Conservation (phyloP, 768 basidiomycete species). For the Mycena metata region DNA sequence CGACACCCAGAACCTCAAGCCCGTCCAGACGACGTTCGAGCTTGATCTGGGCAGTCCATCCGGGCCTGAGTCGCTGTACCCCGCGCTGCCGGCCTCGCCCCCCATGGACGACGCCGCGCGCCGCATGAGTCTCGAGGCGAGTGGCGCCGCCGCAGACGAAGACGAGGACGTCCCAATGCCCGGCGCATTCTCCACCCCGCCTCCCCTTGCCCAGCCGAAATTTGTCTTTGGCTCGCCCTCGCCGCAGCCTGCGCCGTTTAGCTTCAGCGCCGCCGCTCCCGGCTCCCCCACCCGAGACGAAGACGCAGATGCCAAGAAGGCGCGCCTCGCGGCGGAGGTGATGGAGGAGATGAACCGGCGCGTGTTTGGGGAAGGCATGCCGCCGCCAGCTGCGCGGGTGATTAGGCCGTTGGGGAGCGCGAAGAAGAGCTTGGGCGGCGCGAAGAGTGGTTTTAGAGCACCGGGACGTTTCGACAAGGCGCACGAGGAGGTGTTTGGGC, state of each 20-base stretch:
- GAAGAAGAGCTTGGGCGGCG: conserved; percentile 44
- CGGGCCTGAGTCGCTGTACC: conserved; percentile 26
- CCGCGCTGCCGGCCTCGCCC: conserved; percentile 32
- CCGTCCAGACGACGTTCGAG: conserved; percentile 78
- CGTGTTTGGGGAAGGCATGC: conserved; percentile 65
- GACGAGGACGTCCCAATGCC: conserved; percentile 51
- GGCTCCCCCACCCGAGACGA: not conserved
- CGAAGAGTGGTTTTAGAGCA: conserved; percentile 36
- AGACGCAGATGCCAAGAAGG: conserved; percentile 9
- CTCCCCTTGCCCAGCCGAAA: conserved; percentile 49
- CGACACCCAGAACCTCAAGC: conserved; percentile 73
- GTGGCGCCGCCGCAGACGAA: conserved; percentile 35
- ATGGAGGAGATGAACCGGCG: conserved; percentile 88
- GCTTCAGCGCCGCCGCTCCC: conserved; percentile 36
- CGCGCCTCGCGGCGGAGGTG: conserved; percentile 72
- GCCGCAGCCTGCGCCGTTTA: conserved; percentile 76
- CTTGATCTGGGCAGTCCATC: conserved; percentile 70
- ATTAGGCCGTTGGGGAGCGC: conserved; percentile 49
- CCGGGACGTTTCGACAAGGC: conserved; percentile 61
- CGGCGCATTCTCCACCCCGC: conserved; percentile 41
- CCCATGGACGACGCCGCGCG: conserved; percentile 31
- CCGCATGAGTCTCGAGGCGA: conserved; percentile 35
- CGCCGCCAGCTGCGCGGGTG: conserved; percentile 26
- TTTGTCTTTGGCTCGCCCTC: conserved; percentile 87
- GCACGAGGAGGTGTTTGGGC: conserved; percentile 76